These are phyloP conservation scores for Pseudisothecium myosuroides DNA, from an alignment of 225 moss, liverwort and hornwort species.

Conservation along the genomic window DNA sequence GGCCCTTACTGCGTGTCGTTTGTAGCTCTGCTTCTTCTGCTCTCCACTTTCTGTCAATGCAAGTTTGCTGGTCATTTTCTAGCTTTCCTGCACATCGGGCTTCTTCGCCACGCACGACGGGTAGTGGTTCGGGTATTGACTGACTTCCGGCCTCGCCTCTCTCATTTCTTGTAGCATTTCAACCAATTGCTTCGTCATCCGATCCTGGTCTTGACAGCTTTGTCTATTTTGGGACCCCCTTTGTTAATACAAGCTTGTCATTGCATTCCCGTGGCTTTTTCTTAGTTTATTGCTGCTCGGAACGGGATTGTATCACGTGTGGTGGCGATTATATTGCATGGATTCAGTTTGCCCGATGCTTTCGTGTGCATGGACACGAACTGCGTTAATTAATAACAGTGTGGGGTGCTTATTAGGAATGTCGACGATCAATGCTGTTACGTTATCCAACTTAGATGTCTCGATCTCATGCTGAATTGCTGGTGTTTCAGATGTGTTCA, in stretches of 20 bases:
- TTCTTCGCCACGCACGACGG: conserved; percentile 27
- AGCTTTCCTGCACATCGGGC: not conserved
- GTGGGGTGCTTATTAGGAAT: not conserved
- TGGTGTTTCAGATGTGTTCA: not conserved
- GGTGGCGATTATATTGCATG: not conserved
- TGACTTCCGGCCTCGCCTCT: conserved; percentile 19
- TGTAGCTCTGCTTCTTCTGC: not conserved
- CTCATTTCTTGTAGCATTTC: conserved; percentile 19
- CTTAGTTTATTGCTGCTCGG: not conserved
- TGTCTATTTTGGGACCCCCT: not conserved
- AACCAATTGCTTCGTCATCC: not conserved
- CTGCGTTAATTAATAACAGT: not conserved
- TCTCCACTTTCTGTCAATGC: not conserved
- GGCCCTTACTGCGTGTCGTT: conserved; percentile 24
- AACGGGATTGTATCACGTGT: not conserved
- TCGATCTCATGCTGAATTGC: not conserved
- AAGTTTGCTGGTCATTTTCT: not conserved
- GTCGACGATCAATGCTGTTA: not conserved
- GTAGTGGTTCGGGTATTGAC: conserved; percentile 68
- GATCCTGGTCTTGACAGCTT: not conserved
- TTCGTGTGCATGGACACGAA: not conserved
- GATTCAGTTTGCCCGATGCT: not conserved
- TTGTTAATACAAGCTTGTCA: not conserved
- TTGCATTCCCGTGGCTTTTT: not conserved
- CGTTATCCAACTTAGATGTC: not conserved